A percentile compares a stretch with the other conserved stretches of the same genome.
Evolutionary conservation across 768 basidiomycete species (phyloP).

Genomic region (Tulasnella sp.): DNA sequence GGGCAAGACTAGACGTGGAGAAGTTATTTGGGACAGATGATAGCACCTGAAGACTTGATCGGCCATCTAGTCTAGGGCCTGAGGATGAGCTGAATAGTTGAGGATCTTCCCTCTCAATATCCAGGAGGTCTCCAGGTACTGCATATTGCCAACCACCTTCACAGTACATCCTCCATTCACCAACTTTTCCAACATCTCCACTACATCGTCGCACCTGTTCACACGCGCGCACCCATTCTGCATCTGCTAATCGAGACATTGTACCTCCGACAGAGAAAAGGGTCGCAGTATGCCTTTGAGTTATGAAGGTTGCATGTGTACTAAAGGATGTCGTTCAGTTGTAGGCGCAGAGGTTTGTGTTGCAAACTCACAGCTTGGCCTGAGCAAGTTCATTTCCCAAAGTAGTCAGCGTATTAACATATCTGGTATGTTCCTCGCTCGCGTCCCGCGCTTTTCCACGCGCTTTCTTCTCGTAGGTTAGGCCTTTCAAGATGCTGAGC

Average conservation of each 20-base stretch:
- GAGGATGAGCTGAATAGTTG: too few relatives aligned
- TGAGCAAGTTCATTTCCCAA: conserved; percentile 68
- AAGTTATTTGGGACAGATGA: too few relatives aligned
- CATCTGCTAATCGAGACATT: conserved; percentile 59
- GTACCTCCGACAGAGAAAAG: conserved; percentile 51
- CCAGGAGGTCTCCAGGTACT: conserved; percentile 25
- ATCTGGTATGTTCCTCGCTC: conserved; percentile 61
- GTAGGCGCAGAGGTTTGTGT: neutral
- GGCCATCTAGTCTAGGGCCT: conserved; percentile 1
- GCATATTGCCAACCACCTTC: conserved; percentile 59
- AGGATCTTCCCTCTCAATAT: conserved; percentile 8
- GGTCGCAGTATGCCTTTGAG: conserved; percentile 44
- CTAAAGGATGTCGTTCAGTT: conserved; percentile 35
- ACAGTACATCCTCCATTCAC: conserved; percentile 59
- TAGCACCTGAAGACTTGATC: neutral
- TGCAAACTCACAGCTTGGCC: conserved; percentile 53
- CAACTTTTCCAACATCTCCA: conserved; percentile 54
- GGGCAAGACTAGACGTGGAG: too few relatives aligned
- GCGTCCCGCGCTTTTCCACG: conserved; percentile 58
- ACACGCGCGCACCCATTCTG: conserved; percentile 60
- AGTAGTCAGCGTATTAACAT: conserved; percentile 56
- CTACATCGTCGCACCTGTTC: conserved; percentile 58
- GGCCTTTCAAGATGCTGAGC: too few relatives aligned
- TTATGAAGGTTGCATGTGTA: conserved; percentile 44
- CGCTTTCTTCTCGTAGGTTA: conserved; percentile 63